Evolutionary conservation across 805 yeast genomes (phyloP), one percentile per base, ranked within the genome.

Genomic region (Cyberlindnera mississippiensis): DNA sequence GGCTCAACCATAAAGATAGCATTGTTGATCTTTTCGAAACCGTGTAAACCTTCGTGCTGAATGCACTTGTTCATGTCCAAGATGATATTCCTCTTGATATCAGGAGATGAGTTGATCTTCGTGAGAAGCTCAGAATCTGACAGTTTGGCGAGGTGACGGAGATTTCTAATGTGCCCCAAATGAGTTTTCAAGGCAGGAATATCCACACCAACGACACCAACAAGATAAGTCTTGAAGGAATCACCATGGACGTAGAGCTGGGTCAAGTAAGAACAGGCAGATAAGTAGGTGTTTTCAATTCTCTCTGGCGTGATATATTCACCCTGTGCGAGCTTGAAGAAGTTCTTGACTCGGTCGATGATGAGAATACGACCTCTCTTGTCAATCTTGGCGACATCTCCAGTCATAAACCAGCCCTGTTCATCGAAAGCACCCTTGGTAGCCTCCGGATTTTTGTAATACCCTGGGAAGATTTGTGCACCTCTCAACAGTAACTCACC

Each of bases 241-340:
- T 82, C 83, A 26, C 91, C 91, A 55, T 80, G 82, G 9, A 73
- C 75, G 52, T 68, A 81, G 8, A 76, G 51, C 58, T 82, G 88
- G 1, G 74, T 58, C 20, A 80, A 52, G 12, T 81, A 52, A 3
- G 78, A 71, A 52, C 73, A 68, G 4, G 68, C 62, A 0, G 84
- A 68, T 26, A 75, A 59, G 55, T 80, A 79, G 10, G 63, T 62
- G 53, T 75, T 76, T 52, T 80, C 86, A 46, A 80, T 72, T 59
- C 72, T 76, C 51, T 80, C 87, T 8, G 85, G 85, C 3, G 84
- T 77, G 37, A 80, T 70, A 54, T 80, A 80, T 61, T 72, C 77
- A 27, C 77, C 77, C 52, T 72, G 77, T 13, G 72, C 66, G 35
- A 72, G 60, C 68, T 81, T 81, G 71, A 80, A 81, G 56, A 81